These are phyloP conservation scores for Vaccinium macrocarpon DNA, from an alignment of 148 eudicot species.

Conservation along the genomic window DNA sequence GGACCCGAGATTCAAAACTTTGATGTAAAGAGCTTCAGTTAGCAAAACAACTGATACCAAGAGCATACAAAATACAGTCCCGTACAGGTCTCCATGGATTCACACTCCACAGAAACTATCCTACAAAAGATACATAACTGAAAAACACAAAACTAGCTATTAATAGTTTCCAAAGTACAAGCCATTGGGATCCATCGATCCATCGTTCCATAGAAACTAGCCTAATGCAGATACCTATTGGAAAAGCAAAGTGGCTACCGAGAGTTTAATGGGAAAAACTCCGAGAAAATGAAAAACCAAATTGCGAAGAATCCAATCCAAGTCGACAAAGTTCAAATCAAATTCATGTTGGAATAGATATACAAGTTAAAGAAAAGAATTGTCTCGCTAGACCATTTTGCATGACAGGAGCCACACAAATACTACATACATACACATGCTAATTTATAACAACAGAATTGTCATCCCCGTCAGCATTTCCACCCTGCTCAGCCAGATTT, in stretches of 20 bases:
- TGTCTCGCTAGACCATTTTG: background rate
- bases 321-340: background rate
- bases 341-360: background rate
- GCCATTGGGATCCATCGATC: background rate
- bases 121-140: background rate
- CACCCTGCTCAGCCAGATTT: constrained; percentile 67
- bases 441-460: constrained; percentile 4
- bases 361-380: constrained; percentile 10
- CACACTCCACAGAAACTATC: background rate
- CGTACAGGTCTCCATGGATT: background rate
- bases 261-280: background rate
- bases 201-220: background rate
- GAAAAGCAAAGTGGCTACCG: background rate
- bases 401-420: background rate
- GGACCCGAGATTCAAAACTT: background rate
- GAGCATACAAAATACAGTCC: background rate
- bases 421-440: constrained; percentile 4
- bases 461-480: background rate
- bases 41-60: background rate
- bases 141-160: background rate
- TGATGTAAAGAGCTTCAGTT: background rate
- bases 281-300: background rate
- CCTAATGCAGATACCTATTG: background rate
- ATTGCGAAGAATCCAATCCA: background rate
- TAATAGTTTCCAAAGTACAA: background rate